Evolutionary conservation across 2,329 filamentous ascomycete species (phyloP), one percentile per base, ranked within the genome.

Genomic region (Gremmenia infestans): DNA sequence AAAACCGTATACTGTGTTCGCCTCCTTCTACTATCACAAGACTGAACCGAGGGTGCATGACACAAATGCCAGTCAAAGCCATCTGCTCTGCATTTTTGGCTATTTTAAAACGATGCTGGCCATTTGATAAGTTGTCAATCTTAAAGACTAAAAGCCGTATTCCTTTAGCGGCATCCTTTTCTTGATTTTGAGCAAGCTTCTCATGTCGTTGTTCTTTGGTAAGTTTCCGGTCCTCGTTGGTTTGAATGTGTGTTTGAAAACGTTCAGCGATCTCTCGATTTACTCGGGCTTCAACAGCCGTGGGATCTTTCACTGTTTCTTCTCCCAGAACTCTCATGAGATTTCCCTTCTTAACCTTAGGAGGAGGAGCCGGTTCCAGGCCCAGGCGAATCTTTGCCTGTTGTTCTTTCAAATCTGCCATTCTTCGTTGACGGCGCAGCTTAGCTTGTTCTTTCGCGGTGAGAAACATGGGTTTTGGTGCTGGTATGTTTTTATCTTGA

Each of bases 261-360:
- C 94, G 89, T 60, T 95, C 91, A 25, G 88, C 88, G 62, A 99
- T 97, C 72, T 99, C 91, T 52, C 87, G 81, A 71, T 95, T 96
- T 51, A 99, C 94, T 25, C 91, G 86, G 50, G 91, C 91, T 74
- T 99, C 94, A 47, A 99, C 94, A 3, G 94, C 94, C 0, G 95
- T 99, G 5, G 94, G 94, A 73, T 99, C 94, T 69, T 96, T 95
- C 63, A 99, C 93, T 17, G 87, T 87, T 56, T 71, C 70, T 57
- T 97, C 91, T 60, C 94, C 94, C 54, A 97, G 80, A 28, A 99
- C 94, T 56, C 92, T 87, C 94, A 99, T 99, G 69, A 99, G 82
- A 72, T 99, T 99, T 56, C 88, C 89, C 73, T 95, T 95, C 75
- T 97, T 97, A 64, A 99, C 91, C 73, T 97, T 99, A 9, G 94